These are phyloP conservation scores for Zymoseptoria ardabiliae DNA, from an alignment of 2,329 filamentous ascomycete species.

Conservation along the genomic window DNA sequence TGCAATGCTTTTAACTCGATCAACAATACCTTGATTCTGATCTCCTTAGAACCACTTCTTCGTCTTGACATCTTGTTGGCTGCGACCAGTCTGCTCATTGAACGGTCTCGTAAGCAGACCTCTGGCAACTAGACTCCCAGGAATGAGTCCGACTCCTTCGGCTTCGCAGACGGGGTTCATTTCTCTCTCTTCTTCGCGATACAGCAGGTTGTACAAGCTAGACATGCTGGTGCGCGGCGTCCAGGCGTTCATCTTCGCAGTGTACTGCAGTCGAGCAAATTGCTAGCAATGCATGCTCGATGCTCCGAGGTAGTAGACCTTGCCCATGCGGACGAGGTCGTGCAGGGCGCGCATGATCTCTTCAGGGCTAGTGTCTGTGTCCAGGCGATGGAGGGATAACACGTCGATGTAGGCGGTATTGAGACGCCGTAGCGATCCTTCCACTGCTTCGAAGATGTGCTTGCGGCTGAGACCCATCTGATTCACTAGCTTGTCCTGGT, in stretches of 20 bases:
- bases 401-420: constrained; percentile 51
- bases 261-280: no score
- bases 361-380: constrained; percentile 47
- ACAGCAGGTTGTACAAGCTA: constrained; percentile 50
- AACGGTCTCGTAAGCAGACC: constrained; percentile 19
- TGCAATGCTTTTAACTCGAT: constrained; percentile 36
- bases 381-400: constrained; percentile 55
- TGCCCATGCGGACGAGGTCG: constrained; percentile 51
- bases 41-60: constrained; percentile 16
- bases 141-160: constrained; percentile 44
- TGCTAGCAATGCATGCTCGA: background rate
- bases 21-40: constrained; percentile 33
- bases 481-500: constrained; percentile 34
- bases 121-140: constrained; percentile 25
- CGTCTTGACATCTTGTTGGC: constrained; percentile 7
- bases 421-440: constrained; percentile 49
- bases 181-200: constrained; percentile 56
- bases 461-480: constrained; percentile 52
- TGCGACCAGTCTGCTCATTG: constrained; percentile 6
- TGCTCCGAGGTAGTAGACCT: constrained; percentile 17
- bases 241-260: constrained; percentile 41
- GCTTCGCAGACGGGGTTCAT: constrained; percentile 46
- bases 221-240: constrained; percentile 58
- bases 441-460: constrained; percentile 59
- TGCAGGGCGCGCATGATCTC: constrained; percentile 53